phyloP scores from a whole-genome alignment of 163 green algal species.

The Smithsoniella earleae region DNA sequence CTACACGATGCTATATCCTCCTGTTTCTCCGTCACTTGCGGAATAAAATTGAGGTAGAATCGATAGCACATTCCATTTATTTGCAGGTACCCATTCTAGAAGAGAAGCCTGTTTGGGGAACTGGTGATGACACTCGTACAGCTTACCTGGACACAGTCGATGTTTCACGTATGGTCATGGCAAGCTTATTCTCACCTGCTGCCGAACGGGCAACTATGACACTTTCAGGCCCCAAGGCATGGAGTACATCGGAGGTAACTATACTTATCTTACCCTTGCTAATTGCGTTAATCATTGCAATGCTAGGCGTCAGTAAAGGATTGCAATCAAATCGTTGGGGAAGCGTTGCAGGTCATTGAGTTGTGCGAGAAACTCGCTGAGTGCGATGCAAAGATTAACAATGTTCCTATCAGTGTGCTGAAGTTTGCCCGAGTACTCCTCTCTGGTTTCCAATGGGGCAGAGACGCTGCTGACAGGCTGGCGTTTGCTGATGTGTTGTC shows the following conservation, averaged over 20 bases:
- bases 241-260: slow-evolving; percentile 66
- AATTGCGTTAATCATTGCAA: too few relatives aligned
- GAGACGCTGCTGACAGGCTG: slow-evolving; percentile 77
- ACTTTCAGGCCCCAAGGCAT: slow-evolving; percentile 81
- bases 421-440: slow-evolving; percentile 61
- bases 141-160: slow-evolving; percentile 92
- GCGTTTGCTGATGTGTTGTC: slow-evolving; percentile 85
- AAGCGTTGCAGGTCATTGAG: slow-evolving; percentile 67
- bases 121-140: slow-evolving; percentile 78
- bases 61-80: neutral
- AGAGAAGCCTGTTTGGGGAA: slow-evolving; percentile 92
- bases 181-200: slow-evolving; percentile 37
- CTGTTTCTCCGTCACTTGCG: too few relatives aligned
- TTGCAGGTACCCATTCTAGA: slow-evolving; percentile 76
- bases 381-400: slow-evolving; percentile 67
- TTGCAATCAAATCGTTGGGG: neutral
- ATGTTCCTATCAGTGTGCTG: slow-evolving; percentile 75
- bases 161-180: slow-evolving; percentile 78
- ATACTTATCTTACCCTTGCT: too few relatives aligned
- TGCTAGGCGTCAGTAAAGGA: neutral
- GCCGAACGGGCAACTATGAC: slow-evolving; percentile 67
- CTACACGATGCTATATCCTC: too few relatives aligned
- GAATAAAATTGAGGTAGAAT: too few relatives aligned
- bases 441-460: slow-evolving; percentile 78
- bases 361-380: slow-evolving; percentile 84